Conservation (phyloP, 306 rosid genomes). For the Vigna trinervia region DNA sequence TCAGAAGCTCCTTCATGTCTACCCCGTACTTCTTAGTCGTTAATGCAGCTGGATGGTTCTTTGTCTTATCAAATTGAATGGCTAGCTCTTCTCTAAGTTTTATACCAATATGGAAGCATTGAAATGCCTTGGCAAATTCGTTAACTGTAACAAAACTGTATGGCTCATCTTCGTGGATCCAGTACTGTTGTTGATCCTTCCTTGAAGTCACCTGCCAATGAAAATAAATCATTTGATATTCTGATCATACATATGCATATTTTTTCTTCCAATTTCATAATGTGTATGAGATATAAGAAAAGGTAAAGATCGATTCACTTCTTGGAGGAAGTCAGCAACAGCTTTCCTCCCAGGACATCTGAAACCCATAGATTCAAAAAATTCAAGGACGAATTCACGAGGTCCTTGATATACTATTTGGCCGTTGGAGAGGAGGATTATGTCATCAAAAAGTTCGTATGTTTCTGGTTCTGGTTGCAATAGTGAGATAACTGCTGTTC, state of each 20-base stretch:
- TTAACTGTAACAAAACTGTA: slow-evolving; percentile 48
- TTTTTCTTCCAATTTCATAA: neutral
- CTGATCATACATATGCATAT: neutral
- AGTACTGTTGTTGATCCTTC: slow-evolving; percentile 58
- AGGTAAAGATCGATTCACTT: slow-evolving; percentile 40
- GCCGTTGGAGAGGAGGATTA: slow-evolving; percentile 56
- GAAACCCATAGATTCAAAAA: slow-evolving; percentile 56
- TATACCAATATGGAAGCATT: slow-evolving; percentile 50
- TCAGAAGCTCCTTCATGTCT: slow-evolving; percentile 50
- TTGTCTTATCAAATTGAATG: slow-evolving; percentile 50
- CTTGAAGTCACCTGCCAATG: slow-evolving; percentile 55
- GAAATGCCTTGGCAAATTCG: slow-evolving; percentile 57
- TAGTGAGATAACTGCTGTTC: slow-evolving; percentile 52
- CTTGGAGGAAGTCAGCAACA: slow-evolving; percentile 62
- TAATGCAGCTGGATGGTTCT: slow-evolving; percentile 57
- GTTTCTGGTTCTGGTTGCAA: slow-evolving; percentile 64
- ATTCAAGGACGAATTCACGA: slow-evolving; percentile 52
- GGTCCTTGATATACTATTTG: slow-evolving; percentile 62
- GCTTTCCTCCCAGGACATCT: slow-evolving; percentile 59
- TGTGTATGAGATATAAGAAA: neutral
- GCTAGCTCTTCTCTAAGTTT: slow-evolving; percentile 47
- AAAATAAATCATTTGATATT: neutral
- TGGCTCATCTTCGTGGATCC: slow-evolving; percentile 45
- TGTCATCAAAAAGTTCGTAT: slow-evolving; percentile 60
- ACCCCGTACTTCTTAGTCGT: slow-evolving; percentile 47